Evolutionary conservation across 2,329 filamentous ascomycete genomes (phyloP).

Genomic region (Aspergillus chevalieri): DNA sequence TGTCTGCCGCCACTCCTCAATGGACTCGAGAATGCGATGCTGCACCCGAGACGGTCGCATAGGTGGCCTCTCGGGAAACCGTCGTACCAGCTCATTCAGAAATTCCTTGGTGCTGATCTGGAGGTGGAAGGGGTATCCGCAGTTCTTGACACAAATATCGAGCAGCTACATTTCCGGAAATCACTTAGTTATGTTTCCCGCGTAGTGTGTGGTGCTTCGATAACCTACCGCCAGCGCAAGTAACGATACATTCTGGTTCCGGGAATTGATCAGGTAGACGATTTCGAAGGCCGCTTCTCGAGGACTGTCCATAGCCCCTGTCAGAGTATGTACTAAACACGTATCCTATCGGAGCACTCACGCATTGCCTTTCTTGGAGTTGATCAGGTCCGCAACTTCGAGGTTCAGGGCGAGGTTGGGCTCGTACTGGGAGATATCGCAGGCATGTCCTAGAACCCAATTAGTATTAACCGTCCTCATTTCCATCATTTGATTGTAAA

Average conservation of each 20-base stretch:
- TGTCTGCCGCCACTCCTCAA: slow-evolving; percentile 96
- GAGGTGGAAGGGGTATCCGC: slow-evolving; percentile 96
- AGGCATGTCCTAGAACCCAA: slow-evolving; percentile 65
- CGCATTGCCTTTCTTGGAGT: slow-evolving; percentile 92
- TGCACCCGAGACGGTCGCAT: slow-evolving; percentile 81
- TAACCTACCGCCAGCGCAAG: slow-evolving; percentile 66
- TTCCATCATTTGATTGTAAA: background rate
- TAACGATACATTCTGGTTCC: slow-evolving; percentile 90
- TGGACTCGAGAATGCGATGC: slow-evolving; percentile 84
- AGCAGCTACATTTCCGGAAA: slow-evolving; percentile 54
- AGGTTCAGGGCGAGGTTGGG: slow-evolving; percentile 94
- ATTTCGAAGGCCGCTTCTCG: slow-evolving; percentile 92
- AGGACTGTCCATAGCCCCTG: slow-evolving; percentile 47
- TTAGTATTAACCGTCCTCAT: slow-evolving; percentile 8
- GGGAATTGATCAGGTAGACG: slow-evolving; percentile 90
- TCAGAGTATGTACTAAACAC: slow-evolving; percentile 17
- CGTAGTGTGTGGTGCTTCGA: background rate
- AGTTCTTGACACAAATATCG: slow-evolving; percentile 99
- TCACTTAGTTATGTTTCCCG: no score
- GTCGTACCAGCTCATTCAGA: slow-evolving; percentile 91
- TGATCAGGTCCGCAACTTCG: slow-evolving; percentile 93
- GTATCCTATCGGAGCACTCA: slow-evolving; percentile 32
- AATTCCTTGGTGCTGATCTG: slow-evolving; percentile 99
- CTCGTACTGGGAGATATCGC: slow-evolving; percentile 95
- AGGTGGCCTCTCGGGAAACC: slow-evolving; percentile 90